Evolutionary conservation across 2,329 filamentous ascomycete species (phyloP).

Genomic region (Fusarium subtropicale): DNA sequence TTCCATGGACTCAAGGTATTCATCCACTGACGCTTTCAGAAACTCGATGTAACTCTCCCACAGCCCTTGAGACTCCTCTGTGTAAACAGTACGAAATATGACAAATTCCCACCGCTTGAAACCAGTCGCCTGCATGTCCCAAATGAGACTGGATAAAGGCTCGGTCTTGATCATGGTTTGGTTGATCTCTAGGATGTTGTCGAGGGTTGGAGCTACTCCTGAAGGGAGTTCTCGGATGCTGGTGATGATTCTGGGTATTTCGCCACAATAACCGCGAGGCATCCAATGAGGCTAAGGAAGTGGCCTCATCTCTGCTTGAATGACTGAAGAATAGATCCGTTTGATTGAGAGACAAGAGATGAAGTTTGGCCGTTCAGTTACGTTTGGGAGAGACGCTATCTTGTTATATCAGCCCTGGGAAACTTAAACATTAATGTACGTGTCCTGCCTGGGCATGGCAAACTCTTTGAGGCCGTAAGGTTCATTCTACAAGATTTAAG

Average conservation of each 20-base stretch:
- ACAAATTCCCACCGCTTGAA: conserved; percentile 16
- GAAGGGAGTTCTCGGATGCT: conserved; percentile 4
- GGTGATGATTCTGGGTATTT: conserved; percentile 9
- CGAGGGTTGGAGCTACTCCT: conserved; percentile 10
- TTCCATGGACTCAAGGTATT: neutral
- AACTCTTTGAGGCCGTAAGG: neutral
- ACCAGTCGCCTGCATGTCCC: neutral
- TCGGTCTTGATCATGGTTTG: neutral
- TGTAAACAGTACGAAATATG: conserved; percentile 18
- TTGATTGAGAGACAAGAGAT: neutral
- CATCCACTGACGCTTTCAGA: conserved; percentile 14
- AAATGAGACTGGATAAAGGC: neutral
- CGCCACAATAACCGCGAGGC: neutral
- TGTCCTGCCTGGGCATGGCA: neutral
- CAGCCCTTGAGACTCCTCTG: conserved; percentile 1
- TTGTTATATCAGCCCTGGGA: neutral
- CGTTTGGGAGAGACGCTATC: neutral
- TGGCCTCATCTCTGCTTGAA: conserved; percentile 6
- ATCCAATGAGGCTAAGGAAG: neutral
- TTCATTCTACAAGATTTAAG: neutral
- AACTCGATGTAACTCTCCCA: conserved; percentile 31
- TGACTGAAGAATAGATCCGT: accelerated
- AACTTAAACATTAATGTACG: neutral
- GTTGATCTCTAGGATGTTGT: conserved; percentile 20
- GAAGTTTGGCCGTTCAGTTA: neutral